phyloP scores from a whole-genome alignment of 163 green algal species.

The Chlorella variabilis region DNA sequence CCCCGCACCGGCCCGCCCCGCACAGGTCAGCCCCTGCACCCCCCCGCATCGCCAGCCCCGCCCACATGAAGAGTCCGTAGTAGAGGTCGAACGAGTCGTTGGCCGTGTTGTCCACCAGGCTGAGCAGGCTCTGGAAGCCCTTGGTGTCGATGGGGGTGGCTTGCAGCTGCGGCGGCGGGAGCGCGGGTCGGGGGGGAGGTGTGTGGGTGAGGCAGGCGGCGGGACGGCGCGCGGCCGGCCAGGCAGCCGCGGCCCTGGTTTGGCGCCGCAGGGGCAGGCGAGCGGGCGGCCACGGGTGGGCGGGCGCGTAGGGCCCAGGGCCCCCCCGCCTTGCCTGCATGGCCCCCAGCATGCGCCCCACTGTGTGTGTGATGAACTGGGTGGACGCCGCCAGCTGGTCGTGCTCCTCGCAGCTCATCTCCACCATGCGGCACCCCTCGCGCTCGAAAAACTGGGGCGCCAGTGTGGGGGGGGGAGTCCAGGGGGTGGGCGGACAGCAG shows the following conservation, averaged over 20 bases:
- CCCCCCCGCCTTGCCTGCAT: slow-evolving; percentile 78
- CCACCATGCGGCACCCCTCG: slow-evolving; percentile 97
- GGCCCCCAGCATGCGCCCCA: slow-evolving; percentile 91
- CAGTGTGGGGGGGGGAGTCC: not conserved
- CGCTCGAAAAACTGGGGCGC: slow-evolving; percentile 73
- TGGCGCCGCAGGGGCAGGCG: too few relatives aligned
- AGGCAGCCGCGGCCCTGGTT: too few relatives aligned
- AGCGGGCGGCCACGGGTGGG: too few relatives aligned
- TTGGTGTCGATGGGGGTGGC: slow-evolving; percentile 61
- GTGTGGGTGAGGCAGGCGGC: not conserved
- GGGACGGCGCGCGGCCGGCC: not conserved
- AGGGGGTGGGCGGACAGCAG: not conserved
- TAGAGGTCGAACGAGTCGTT: slow-evolving; percentile 99
- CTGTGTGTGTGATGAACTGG: slow-evolving; percentile 99
- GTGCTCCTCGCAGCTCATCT: slow-evolving; percentile 99
- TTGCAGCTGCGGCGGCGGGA: slow-evolving; percentile 12
- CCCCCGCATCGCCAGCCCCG: not conserved
- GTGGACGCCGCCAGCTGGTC: slow-evolving; percentile 92
- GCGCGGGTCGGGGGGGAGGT: not conserved
- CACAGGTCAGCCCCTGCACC: not conserved
- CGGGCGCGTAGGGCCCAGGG: too few relatives aligned
- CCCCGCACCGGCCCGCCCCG: too few relatives aligned
- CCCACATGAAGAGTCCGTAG: slow-evolving; percentile 99
- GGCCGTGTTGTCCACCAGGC: slow-evolving; percentile 95
- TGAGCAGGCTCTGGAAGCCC: slow-evolving; percentile 93